Base-by-base conservation (phyloP, 805 yeast species). In the Saccharomycopsis malanga region DNA sequence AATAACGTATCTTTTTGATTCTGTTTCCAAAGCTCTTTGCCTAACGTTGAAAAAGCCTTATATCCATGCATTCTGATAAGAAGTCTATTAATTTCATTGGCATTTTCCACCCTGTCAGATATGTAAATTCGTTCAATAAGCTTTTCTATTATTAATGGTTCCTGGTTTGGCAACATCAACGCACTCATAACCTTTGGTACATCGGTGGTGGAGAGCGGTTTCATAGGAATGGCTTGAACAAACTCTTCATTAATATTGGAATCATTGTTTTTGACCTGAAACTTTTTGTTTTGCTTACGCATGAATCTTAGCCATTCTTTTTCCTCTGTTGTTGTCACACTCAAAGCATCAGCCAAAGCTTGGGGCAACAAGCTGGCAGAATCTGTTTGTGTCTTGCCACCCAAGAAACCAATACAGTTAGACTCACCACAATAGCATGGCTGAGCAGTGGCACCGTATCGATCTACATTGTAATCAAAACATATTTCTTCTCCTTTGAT, bases 371-470 rank as follows among this genome's bases (percentile, higher is more conserved):
- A 67, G 34, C 86, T 73, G 1, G 91, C 91, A 27, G 91, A 85
- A 56, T 88, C 95, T 1, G 98, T 88, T 67, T 93, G 98, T 2
- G 96, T 91, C 64, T 88, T 89, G 42, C 98, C 98, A 54, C 98
- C 98, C 70, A 91, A 77, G 55, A 83, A 82, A 29, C 97, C 96
- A 37, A 87, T 73, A 73, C 98, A 91, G 64, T 87, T 89, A 24
- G 83, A 72, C 54, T 88, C 94, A 2, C 95, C 96, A 68, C 98
- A 91, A 64, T 84, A 85, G 66, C 98, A 91, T 27, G 85, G 83
- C 66, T 93, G 98, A 12, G 94, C 87, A 49, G 81, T 82, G 1
- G 97, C 95, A 25, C 98, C 98, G 62, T 89, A 91, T 53, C 98
- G 72, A 64, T 91, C 98, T 29, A 93, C 98, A 39, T 50, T 43